Conservation (phyloP, 2,329 filamentous ascomycete genomes). For the Ceratocystis diversiconidia region DNA sequence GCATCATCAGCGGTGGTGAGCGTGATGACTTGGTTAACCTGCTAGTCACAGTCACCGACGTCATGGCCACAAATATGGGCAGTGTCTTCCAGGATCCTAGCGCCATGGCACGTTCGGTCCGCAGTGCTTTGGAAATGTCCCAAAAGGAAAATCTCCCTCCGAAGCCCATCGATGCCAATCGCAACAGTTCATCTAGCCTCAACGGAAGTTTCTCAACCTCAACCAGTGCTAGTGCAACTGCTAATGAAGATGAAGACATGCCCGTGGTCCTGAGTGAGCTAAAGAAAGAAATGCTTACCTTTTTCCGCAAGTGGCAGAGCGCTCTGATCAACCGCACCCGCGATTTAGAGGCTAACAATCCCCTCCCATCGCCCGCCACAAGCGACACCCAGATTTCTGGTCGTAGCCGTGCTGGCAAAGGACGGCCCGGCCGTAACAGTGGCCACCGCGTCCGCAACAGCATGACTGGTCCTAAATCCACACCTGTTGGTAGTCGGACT, state of each 20-base stretch:
- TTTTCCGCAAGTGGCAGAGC: constrained; percentile 71
- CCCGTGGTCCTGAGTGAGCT: constrained; percentile 42
- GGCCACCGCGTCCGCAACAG: constrained; percentile 21
- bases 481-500: constrained; percentile 10
- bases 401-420: constrained; percentile 26
- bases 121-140: constrained; percentile 5
- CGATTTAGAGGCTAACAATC: constrained; percentile 35
- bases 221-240: constrained; percentile 18
- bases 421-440: constrained; percentile 18
- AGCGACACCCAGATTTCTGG: constrained; percentile 20
- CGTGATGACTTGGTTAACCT: constrained; percentile 39
- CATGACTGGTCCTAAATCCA: not conserved
- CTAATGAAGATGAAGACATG: constrained; percentile 24
- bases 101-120: not conserved
- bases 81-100: constrained; percentile 32
- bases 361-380: not conserved
- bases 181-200: constrained; percentile 20
- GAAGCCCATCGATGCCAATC: constrained; percentile 15
- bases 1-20: constrained; percentile 34
- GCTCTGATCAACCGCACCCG: constrained; percentile 54
- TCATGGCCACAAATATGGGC: constrained; percentile 39
- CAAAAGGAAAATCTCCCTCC: constrained; percentile 16
- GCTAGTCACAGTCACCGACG: constrained; percentile 38
- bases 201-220: constrained; percentile 2
- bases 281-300: constrained; percentile 52